Evolutionary conservation across 805 yeast species (phyloP), one percentile per base, ranked within the genome.

Genomic region (Myxozyma udenii): DNA sequence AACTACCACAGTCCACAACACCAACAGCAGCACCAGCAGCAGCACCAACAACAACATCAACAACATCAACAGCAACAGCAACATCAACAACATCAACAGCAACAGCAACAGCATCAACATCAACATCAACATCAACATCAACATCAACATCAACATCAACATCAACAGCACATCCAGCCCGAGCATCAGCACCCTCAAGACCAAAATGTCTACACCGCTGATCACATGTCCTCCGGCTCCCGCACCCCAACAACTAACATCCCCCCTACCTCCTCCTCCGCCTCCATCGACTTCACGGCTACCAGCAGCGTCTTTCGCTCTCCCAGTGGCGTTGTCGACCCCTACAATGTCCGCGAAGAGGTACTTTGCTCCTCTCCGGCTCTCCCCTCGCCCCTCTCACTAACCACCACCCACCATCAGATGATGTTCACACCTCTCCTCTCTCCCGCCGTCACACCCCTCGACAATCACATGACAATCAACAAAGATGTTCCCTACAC

Each of bases 381-480:
- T 0, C 25, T n/a, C 6, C 22, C 12, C 7, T 7, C 11, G 1
- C 19, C 12, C 16, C 18, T 16, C 4, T 6, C 3, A 14, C 42
- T 16, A 4, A 4, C 22, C 26, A 16, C 18, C 33, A 14, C 9
- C 14, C 33, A n/a, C 4, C 5, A 25, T 9, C 30, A 54, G 53
- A 48, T 48, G 52, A 42, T 55, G 49, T 85, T 83, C 67, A 85
- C 93, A 1, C 93, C 95, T 0, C 72, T 85, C 54, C 78, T 83
- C 1, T 83, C 90, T 1, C 95, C 95, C 0, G 83, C 85, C 7
- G 84, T 81, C 14, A 79, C 88, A 2, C 88, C 88, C 1, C 61
- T 76, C 61, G 87, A 70, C 4, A 41, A 46, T 23, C 48, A 50
- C 4, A 44, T 55, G 51, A n/a, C 51, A 11, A 37, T 49, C 19